Evolutionary conservation across 1,139 yeast genomes (phyloP).

Genomic region (Yamadazyma atmosphaerica): DNA sequence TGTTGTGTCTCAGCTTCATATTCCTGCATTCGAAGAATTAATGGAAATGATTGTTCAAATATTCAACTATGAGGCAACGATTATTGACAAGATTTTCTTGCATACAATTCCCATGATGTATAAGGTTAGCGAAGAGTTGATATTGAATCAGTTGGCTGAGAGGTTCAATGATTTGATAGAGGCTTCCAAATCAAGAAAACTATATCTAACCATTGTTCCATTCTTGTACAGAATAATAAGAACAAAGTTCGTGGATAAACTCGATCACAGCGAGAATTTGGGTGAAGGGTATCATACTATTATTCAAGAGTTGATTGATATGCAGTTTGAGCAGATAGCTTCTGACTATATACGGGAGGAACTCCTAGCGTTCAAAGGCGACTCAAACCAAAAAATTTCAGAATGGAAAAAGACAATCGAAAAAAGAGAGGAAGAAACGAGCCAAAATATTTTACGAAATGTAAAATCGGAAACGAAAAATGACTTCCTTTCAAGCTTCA

Average conservation of each 20-base stretch:
- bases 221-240: conserved; percentile 30
- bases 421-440: conserved; percentile 41
- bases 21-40: conserved; percentile 21
- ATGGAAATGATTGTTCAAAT: conserved; percentile 27
- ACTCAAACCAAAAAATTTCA: conserved; percentile 25
- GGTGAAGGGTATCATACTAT: conserved; percentile 34
- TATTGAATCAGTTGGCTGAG: conserved; percentile 42
- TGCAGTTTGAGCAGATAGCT: conserved; percentile 46
- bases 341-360: conserved; percentile 54
- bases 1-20: background rate
- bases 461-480: conserved; percentile 44
- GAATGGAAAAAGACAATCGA: conserved; percentile 38
- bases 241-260: conserved; percentile 23
- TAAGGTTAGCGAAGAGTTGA: conserved; percentile 47
- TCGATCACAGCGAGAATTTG: conserved; percentile 31
- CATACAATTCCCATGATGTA: conserved; percentile 47
- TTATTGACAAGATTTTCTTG: conserved; percentile 44
- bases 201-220: conserved; percentile 34
- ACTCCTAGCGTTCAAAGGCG: conserved; percentile 28
- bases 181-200: conserved; percentile 25
- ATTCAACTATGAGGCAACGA: conserved; percentile 36
- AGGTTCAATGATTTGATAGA: conserved; percentile 32
- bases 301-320: conserved; percentile 44
- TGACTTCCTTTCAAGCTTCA: conserved; percentile 57
- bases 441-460: conserved; percentile 38